Evolutionary conservation across 2,329 filamentous ascomycete species (phyloP).

Genomic region (Seiridium cupressi): DNA sequence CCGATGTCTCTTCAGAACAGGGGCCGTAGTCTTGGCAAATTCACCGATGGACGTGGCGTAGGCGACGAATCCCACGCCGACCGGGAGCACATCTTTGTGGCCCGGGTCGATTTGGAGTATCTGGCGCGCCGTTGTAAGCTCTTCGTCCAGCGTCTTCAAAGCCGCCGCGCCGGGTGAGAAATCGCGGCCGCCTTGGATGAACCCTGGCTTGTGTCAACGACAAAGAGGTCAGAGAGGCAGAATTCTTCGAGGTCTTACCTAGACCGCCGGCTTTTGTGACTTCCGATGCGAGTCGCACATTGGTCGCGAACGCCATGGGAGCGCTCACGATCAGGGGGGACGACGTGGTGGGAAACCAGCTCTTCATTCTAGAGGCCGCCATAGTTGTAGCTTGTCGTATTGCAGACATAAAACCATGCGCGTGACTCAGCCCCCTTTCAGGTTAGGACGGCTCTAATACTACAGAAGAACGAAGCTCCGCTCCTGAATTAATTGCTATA

Average conservation of each 20-base stretch:
- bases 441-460: too few species aligned
- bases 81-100: constrained; percentile 33
- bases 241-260: constrained; percentile 23
- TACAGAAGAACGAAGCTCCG: too few species aligned
- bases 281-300: constrained; percentile 35
- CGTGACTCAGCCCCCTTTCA: too few species aligned
- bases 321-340: constrained; percentile 38
- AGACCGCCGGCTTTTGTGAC: constrained; percentile 39
- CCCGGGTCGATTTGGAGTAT: constrained; percentile 20
- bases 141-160: constrained; percentile 25
- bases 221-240: background rate
- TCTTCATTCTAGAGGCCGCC: constrained; percentile 22
- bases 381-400: constrained; percentile 11
- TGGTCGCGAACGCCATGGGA: constrained; percentile 37
- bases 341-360: constrained; percentile 34
- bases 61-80: constrained; percentile 64
- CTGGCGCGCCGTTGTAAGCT: constrained; percentile 26
- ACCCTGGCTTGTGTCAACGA: constrained; percentile 18
- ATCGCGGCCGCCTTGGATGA: constrained; percentile 29
- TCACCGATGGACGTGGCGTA: constrained; percentile 40
- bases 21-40: constrained; percentile 43
- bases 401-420: background rate
- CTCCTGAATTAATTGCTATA: too few species aligned
- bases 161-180: constrained; percentile 27
- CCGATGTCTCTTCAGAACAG: constrained; percentile 48